Percentiles rank a stretch among this genome's conserved stretches.
These are phyloP conservation scores for Zizania palustris DNA, from an alignment of 202 grass and related monocot genomes.

Conservation along the genomic window DNA sequence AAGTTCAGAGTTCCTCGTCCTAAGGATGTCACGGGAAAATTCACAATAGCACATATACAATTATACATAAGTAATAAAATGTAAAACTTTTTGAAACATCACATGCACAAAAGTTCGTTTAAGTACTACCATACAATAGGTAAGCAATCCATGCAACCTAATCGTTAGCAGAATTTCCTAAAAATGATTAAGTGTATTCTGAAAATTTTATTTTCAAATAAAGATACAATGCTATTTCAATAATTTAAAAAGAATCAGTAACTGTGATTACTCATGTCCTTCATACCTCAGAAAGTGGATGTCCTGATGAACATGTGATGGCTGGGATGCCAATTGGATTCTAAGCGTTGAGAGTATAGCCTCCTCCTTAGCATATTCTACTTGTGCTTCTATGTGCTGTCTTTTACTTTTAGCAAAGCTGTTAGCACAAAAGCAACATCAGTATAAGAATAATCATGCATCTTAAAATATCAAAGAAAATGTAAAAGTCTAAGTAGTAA, in stretches of 20 bases:
- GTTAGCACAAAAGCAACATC: conserved; percentile 41
- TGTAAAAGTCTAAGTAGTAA: conserved; percentile 1
- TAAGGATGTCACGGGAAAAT: conserved; percentile 39
- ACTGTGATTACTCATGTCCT: conserved; percentile 4
- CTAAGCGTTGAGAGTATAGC: conserved; percentile 68
- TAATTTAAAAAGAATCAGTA: conserved; percentile 4
- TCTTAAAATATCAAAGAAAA: conserved; percentile 26
- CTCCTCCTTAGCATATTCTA: conserved; percentile 75
- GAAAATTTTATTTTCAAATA: conserved; percentile 11
- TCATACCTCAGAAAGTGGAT: conserved; percentile 81
- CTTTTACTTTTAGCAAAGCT: conserved; percentile 87
- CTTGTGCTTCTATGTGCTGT: conserved; percentile 85
- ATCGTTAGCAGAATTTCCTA: background rate
- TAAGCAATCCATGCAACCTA: conserved; percentile 12
- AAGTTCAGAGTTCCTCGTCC: conserved; percentile 72
- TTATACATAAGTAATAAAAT: conserved; percentile 14
- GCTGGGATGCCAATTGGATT: conserved; percentile 73
- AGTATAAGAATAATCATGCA: conserved; percentile 10
- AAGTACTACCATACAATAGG: background rate
- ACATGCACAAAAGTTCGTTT: conserved; percentile 28
- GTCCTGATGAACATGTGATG: conserved; percentile 76
- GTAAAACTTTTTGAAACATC: background rate
- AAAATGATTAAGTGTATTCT: conserved; percentile 19
- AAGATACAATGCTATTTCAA: background rate
- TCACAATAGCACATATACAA: conserved; percentile 32